Evolutionary conservation across 805 yeast species (phyloP).

Genomic region (Lachancea lanzarotensis): DNA sequence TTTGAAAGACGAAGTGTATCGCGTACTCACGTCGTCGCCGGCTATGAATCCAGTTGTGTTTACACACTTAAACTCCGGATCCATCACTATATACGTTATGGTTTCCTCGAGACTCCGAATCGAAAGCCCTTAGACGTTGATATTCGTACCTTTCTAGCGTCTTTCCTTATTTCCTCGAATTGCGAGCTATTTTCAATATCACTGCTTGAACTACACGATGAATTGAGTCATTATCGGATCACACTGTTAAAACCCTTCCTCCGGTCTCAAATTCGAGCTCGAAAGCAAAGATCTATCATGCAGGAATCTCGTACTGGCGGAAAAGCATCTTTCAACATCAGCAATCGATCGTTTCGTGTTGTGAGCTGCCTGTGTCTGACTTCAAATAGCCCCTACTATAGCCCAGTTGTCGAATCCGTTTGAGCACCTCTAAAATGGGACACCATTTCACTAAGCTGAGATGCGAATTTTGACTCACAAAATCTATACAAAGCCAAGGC

Average conservation of each 20-base stretch:
- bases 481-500: too few species aligned
- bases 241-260: not conserved
- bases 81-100: too few species aligned
- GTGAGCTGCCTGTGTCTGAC: not conserved
- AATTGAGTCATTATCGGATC: not conserved
- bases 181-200: not conserved
- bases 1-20: too few species aligned
- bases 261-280: not conserved
- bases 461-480: too few species aligned
- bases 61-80: too few species aligned
- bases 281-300: not conserved
- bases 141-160: not conserved
- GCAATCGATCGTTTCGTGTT: not conserved
- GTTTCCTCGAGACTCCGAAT: too few species aligned
- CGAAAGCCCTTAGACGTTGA: too few species aligned
- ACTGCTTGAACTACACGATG: not conserved
- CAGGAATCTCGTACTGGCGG: not conserved
- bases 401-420: not conserved
- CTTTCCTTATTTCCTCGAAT: not conserved
- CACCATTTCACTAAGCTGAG: too few species aligned
- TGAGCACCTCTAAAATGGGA: too few species aligned
- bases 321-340: not conserved
- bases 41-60: too few species aligned
- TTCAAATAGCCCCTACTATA: not conserved
- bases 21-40: too few species aligned